These are phyloP conservation scores for Zasmidium cellare DNA, from an alignment of 2,329 filamentous ascomycete species.

Conservation along the genomic window DNA sequence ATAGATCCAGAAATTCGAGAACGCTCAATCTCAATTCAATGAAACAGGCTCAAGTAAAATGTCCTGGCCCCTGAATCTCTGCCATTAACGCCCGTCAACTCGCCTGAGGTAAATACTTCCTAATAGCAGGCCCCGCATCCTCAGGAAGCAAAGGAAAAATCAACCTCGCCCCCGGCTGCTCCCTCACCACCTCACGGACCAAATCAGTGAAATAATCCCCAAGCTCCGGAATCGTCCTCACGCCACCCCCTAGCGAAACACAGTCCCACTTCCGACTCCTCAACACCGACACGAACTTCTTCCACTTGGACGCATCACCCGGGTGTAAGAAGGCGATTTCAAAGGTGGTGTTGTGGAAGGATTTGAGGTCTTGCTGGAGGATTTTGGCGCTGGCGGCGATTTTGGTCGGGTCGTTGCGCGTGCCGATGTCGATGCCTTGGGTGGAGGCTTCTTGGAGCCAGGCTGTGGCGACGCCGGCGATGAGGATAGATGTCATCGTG, in stretches of 20 bases:
- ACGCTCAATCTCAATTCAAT: no score
- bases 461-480: neutral
- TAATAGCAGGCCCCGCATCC: neutral
- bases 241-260: neutral
- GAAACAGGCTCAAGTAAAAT: no score
- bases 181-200: neutral
- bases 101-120: neutral
- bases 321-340: neutral
- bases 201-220: neutral
- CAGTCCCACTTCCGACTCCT: neutral
- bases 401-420: neutral
- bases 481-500: neutral
- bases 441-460: neutral
- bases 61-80: no score
- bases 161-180: neutral
- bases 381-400: neutral
- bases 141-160: neutral
- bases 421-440: neutral
- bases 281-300: neutral
- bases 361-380: neutral
- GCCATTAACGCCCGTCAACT: neutral
- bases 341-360: neutral
- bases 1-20: no score
- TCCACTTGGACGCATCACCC: neutral
- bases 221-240: neutral